Evolutionary conservation across 2,329 filamentous ascomycete species (phyloP), one percentile per base, ranked within the genome.

Genomic region (Colletotrichum sojae): DNA sequence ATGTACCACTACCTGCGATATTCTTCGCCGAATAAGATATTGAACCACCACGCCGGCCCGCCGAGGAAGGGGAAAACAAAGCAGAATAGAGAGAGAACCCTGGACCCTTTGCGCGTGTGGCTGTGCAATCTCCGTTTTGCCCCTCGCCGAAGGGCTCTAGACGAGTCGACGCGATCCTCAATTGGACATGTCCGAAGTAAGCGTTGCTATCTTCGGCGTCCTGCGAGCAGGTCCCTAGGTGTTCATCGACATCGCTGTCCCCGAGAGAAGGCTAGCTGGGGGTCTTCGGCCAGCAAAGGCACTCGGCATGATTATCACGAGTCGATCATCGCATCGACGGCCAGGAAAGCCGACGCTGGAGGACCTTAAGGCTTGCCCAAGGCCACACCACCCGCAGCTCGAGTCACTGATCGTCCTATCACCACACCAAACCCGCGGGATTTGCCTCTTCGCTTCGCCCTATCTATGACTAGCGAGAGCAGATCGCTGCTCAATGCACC

Each of bases 51-150:
- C 45, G 45, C 40, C 16, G 40, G 40, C 40, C 40, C 40, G 40
- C 40, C 40, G 16, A 43, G 31, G 10, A 36, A 36, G 31, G 31
- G 6, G 27, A 43, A 36, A 22, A 13, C n/a, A 54, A 74, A 39
- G 46, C 67, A 71, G 57, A 71, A 80, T 81, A 81, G 78, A 20
- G 25, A 48, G 46, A 54, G 40, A 68, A 52, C 63, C 67, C 67
- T 70, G 64, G 57, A 68, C 67, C 63, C 64, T 63, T 68, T 25
- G 20, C 12, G 46, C 20, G 20, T 68, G 67, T 70, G 67, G 67
- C 67, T 70, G 67, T 68, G 67, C 53, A 70, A 63, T 70, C 64
- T 58, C 64, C 64, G 57, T 57, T 59, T 54, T 54, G 63, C 67
- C 57, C 63, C 63, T 54, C 51, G 25, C 18, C 45, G 45, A 59